These are phyloP conservation scores for Isoetes taiwanensis DNA, from an alignment of 75 land plant genomes.

Conservation along the genomic window DNA sequence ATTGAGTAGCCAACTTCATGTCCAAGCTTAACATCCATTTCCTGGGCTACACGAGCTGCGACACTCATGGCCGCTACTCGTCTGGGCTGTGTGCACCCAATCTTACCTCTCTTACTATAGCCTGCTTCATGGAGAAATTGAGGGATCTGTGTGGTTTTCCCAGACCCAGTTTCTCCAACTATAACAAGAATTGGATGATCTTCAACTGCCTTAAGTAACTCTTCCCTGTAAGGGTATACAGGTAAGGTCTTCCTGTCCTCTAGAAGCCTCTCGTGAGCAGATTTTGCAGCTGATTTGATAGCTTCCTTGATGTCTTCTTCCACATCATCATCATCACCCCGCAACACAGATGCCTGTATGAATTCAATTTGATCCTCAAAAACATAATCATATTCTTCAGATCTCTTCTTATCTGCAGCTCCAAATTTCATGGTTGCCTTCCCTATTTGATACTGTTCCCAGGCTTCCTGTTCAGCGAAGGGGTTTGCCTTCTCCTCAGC, in stretches of 20 bases:
- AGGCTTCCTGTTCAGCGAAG: constrained; percentile 98
- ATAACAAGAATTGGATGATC: constrained; percentile 90
- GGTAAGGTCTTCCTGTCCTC: constrained; percentile 82
- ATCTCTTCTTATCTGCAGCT: constrained; percentile 51
- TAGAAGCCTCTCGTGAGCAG: constrained; percentile 51
- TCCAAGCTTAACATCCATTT: constrained; percentile 97
- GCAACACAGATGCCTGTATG: constrained; percentile 57
- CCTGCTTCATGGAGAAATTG: constrained; percentile 99
- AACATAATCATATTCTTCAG: constrained; percentile 55
- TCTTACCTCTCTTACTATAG: constrained; percentile 84
- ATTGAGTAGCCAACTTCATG: constrained; percentile 99
- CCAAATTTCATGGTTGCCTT: constrained; percentile 84
- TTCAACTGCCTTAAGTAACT: constrained; percentile 57
- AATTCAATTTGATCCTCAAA: constrained; percentile 96
- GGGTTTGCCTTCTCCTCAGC: constrained; percentile 71
- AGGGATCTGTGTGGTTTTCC: constrained; percentile 97
- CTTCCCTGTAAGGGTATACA: constrained; percentile 67
- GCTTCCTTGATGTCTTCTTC: constrained; percentile 19
- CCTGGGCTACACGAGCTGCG: constrained; percentile 92
- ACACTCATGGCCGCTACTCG: constrained; percentile 99
- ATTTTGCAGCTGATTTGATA: constrained; percentile 32
- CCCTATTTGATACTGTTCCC: constrained; percentile 97
- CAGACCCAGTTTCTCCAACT: constrained; percentile 99
- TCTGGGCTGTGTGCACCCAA: constrained; percentile 98
- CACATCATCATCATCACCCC: constrained; percentile 45